phyloP scores from a whole-genome alignment of 805 yeast genomes.

The Yamadazyma endophytica region DNA sequence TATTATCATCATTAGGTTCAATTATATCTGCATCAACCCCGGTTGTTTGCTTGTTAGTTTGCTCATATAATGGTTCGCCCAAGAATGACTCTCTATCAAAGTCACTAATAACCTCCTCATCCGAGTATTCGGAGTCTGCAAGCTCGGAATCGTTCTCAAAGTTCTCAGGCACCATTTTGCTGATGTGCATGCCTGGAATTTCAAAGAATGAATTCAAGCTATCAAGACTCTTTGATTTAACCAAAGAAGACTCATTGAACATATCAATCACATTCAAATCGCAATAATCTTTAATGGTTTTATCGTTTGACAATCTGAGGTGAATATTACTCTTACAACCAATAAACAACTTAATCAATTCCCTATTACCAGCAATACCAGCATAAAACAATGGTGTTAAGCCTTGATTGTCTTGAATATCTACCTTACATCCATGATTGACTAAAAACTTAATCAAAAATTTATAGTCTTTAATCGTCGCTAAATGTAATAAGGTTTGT shows the following conservation, averaged over 20 bases:
- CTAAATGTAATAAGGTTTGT: slow-evolving; percentile 83
- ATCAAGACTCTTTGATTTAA: slow-evolving; percentile 33
- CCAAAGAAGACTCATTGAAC: slow-evolving; percentile 23
- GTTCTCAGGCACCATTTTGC: slow-evolving; percentile 30
- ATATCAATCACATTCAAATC: slow-evolving; percentile 43
- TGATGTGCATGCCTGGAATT: slow-evolving; percentile 34
- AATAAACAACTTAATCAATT: slow-evolving; percentile 56
- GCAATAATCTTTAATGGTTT: slow-evolving; percentile 37
- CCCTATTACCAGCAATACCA: slow-evolving; percentile 67
- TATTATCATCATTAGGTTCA: slow-evolving; percentile 6
- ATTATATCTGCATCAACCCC: slow-evolving; percentile 12
- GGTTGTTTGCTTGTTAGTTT: neutral
- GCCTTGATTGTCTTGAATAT: slow-evolving; percentile 74
- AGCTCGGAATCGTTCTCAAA: slow-evolving; percentile 26
- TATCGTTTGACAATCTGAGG: slow-evolving; percentile 49
- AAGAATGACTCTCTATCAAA: slow-evolving; percentile 12
- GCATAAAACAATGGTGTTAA: slow-evolving; percentile 88
- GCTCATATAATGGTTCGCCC: neutral
- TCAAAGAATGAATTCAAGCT: slow-evolving; percentile 38
- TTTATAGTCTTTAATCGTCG: slow-evolving; percentile 69
- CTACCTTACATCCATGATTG: slow-evolving; percentile 63
- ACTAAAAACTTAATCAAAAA: slow-evolving; percentile 61
- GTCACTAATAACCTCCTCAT: slow-evolving; percentile 15
- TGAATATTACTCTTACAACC: slow-evolving; percentile 61
- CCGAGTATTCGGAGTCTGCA: slow-evolving; percentile 25